A percentile compares a stretch with the other conserved stretches of the same genome.
These are phyloP conservation scores for Xylaria sp. DNA, from an alignment of 2,329 filamentous ascomycete genomes.

Conservation along the genomic window DNA sequence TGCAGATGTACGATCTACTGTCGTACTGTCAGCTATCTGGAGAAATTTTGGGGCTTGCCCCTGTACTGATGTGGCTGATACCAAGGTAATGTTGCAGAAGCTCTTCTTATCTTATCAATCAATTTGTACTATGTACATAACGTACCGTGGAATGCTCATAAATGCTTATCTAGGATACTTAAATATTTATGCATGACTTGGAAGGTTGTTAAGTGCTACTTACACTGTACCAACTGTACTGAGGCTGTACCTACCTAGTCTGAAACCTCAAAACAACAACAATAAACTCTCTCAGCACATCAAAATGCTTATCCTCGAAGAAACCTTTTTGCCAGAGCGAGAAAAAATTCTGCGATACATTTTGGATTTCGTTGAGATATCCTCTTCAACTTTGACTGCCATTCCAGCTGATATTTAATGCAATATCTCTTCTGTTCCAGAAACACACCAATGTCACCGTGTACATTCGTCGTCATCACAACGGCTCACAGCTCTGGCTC, in stretches of 20 bases:
- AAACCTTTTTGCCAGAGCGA: conserved; percentile 1
- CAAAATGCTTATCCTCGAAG: neutral
- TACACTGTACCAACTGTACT: neutral
- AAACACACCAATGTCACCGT: neutral
- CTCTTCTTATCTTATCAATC: conserved; percentile 7
- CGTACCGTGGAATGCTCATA: no score
- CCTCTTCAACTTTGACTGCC: neutral
- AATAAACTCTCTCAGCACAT: conserved; percentile 5
- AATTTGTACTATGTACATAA: no score
- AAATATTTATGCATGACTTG: no score
- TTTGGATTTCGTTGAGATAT: neutral
- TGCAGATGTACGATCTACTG: neutral
- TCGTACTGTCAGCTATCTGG: conserved; percentile 12
- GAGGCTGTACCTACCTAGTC: neutral
- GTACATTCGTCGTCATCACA: neutral
- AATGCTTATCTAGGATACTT: no score
- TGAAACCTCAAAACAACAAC: neutral
- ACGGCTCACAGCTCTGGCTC: neutral
- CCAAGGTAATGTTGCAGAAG: no score
- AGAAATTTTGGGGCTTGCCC: conserved; percentile 16
- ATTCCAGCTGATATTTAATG: neutral
- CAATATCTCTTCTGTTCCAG: neutral
- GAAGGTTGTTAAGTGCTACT: neutral
- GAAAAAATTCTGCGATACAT: neutral
- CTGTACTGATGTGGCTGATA: conserved; percentile 19